These are phyloP conservation scores for Hypoxylon rubiginosum DNA, from an alignment of 2,329 filamentous ascomycete species.

Conservation along the genomic window DNA sequence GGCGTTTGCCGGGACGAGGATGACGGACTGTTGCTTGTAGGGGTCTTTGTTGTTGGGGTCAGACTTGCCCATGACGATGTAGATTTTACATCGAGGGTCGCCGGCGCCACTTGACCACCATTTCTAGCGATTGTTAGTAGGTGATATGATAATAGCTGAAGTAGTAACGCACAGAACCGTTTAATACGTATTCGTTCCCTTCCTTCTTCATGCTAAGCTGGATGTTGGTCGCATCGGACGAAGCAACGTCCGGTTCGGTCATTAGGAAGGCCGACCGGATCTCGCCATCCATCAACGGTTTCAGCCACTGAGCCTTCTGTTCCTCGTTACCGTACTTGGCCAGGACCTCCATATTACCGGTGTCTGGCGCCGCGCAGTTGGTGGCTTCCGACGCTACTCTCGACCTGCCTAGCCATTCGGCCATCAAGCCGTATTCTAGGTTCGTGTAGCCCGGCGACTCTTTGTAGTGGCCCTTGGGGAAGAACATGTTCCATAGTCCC, in stretches of 20 bases:
- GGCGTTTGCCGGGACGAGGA: slow-evolving; percentile 84
- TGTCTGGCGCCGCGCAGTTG: slow-evolving; percentile 92
- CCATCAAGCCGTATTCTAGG: slow-evolving; percentile 97
- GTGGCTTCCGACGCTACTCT: slow-evolving; percentile 85
- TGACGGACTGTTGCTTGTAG: slow-evolving; percentile 93
- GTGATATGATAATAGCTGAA: neutral
- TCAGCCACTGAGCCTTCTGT: slow-evolving; percentile 88
- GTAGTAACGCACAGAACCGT: slow-evolving; percentile 76
- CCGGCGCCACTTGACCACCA: slow-evolving; percentile 99
- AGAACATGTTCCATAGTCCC: slow-evolving; percentile 98
- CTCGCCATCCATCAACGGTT: slow-evolving; percentile 83
- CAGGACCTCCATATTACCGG: slow-evolving; percentile 95
- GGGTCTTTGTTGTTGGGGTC: slow-evolving; percentile 80
- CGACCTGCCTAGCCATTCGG: slow-evolving; percentile 92
- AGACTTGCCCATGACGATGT: slow-evolving; percentile 96
- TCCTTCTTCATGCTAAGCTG: slow-evolving; percentile 85
- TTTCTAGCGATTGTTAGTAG: slow-evolving; percentile 71
- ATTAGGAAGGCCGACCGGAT: slow-evolving; percentile 93
- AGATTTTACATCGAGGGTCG: slow-evolving; percentile 91
- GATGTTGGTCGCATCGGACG: slow-evolving; percentile 94
- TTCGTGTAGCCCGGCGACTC: slow-evolving; percentile 96
- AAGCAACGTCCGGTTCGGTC: slow-evolving; percentile 91
- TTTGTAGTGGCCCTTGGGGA: slow-evolving; percentile 94
- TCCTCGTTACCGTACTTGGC: slow-evolving; percentile 90
- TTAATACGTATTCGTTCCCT: slow-evolving; percentile 90